Conservation (phyloP, 306 rosid genomes). For the Calophaca sinica region DNA sequence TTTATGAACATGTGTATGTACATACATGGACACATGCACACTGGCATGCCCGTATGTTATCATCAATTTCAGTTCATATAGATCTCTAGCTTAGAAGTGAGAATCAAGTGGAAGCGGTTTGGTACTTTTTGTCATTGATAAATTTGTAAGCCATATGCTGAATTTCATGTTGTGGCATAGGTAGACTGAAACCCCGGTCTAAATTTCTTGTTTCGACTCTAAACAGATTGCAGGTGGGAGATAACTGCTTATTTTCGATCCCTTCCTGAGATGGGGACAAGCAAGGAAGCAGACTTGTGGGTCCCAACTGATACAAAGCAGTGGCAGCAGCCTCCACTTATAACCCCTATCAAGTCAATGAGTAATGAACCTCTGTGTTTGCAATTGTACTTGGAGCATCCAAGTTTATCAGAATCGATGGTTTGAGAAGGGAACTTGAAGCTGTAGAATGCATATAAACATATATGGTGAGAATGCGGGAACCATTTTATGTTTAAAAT, state of each 20-base stretch:
- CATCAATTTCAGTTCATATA: too few species aligned
- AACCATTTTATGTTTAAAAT: background rate
- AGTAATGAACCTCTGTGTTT: slow-evolving; percentile 62
- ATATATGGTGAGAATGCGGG: slow-evolving; percentile 35
- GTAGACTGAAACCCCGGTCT: too few species aligned
- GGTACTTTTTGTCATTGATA: too few species aligned
- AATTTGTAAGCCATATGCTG: too few species aligned
- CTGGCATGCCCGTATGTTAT: too few species aligned
- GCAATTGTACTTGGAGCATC: slow-evolving; percentile 92
- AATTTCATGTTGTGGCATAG: too few species aligned
- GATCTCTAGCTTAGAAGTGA: too few species aligned
- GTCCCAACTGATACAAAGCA: slow-evolving; percentile 80
- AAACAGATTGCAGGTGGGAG: slow-evolving; percentile 79
- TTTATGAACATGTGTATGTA: too few species aligned
- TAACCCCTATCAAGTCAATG: slow-evolving; percentile 77
- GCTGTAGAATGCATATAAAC: background rate
- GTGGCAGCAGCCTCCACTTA: slow-evolving; percentile 83
- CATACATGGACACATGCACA: too few species aligned
- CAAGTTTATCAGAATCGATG: slow-evolving; percentile 62
- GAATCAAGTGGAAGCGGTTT: too few species aligned
- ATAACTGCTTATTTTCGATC: slow-evolving; percentile 72
- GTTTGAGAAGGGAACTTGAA: slow-evolving; percentile 46
- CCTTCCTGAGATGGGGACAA: slow-evolving; percentile 63
- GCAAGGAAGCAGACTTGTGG: slow-evolving; percentile 74
- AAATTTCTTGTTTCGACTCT: too few species aligned